A percentile compares a stretch with the other conserved stretches of the same genome.
These are phyloP conservation scores for Pythium insidiosum DNA, from an alignment of 352 stramenopile species.

Conservation along the genomic window DNA sequence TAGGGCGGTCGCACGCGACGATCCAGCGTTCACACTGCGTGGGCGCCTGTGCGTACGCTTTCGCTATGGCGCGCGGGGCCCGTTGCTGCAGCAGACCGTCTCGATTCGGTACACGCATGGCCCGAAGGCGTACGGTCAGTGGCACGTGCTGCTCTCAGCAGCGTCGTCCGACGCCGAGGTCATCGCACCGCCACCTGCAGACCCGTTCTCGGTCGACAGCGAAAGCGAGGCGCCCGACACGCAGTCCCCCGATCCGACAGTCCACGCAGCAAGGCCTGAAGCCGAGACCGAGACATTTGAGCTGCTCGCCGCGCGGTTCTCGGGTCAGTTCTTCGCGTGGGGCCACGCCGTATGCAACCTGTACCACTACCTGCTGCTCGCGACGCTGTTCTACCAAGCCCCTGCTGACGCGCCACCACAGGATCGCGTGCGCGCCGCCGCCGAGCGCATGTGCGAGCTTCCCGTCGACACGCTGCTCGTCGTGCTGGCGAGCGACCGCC, in stretches of 20 bases:
- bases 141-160: conserved; percentile 8
- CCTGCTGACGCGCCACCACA: conserved; percentile 14
- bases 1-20: background rate
- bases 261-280: background rate
- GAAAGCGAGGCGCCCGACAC: background rate
- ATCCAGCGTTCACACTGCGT: conserved; percentile 9
- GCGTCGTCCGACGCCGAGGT: background rate
- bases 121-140: conserved; percentile 5
- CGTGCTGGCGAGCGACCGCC: conserved; percentile 48
- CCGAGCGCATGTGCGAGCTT: conserved; percentile 14
- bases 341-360: conserved; percentile 51
- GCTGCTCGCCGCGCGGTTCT: conserved; percentile 17
- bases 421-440: background rate
- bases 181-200: conserved; percentile 4
- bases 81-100: background rate
- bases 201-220: background rate
- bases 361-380: conserved; percentile 58
- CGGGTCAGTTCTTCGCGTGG: conserved; percentile 37
- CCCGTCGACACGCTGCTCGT: conserved; percentile 55
- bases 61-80: background rate
- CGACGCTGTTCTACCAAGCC: conserved; percentile 51
- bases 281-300: conserved; percentile 5
- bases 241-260: background rate
- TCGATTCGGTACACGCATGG: conserved; percentile 8
- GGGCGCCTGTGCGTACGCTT: conserved; percentile 8